Evolutionary conservation across 108 stramenopile species (phyloP).

Genomic region (Nitzschia sp.): DNA sequence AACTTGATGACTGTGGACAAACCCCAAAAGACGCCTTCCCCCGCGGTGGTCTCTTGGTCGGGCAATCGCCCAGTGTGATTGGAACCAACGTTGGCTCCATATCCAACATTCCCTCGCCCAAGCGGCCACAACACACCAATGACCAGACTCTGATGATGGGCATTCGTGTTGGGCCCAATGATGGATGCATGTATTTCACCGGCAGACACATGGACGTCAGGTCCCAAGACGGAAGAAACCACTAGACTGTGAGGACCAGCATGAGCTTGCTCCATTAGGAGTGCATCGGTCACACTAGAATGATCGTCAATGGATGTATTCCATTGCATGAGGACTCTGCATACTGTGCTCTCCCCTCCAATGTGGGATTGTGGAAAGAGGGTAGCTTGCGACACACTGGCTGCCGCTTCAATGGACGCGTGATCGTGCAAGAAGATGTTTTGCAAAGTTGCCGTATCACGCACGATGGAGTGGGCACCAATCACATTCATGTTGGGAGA

Average conservation of each 20-base stretch:
- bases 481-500: slow-evolving; percentile 43
- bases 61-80: slow-evolving; percentile 95
- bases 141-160: slow-evolving; percentile 88
- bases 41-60: slow-evolving; percentile 88
- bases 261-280: slow-evolving; percentile 72
- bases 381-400: slow-evolving; percentile 48
- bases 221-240: slow-evolving; percentile 70
- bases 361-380: slow-evolving; percentile 59
- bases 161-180: slow-evolving; percentile 86
- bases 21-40: slow-evolving; percentile 95
- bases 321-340: slow-evolving; percentile 73
- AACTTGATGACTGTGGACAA: slow-evolving; percentile 83
- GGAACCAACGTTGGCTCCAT: slow-evolving; percentile 92
- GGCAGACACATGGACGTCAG: slow-evolving; percentile 75
- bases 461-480: slow-evolving; percentile 43
- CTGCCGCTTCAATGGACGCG: slow-evolving; percentile 59
- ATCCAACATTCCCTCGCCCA: slow-evolving; percentile 94
- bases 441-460: slow-evolving; percentile 56
- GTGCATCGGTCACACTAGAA: slow-evolving; percentile 44
- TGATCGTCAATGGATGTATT: slow-evolving; percentile 50
- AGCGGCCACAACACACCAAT: slow-evolving; percentile 90
- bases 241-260: slow-evolving; percentile 70
- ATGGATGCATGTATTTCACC: slow-evolving; percentile 81
- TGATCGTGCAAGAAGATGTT: slow-evolving; percentile 53
- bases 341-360: slow-evolving; percentile 42